Evolutionary conservation across 495 filamentous ascomycete genomes (phyloP).

Genomic region (Aspergillus ostianus): DNA sequence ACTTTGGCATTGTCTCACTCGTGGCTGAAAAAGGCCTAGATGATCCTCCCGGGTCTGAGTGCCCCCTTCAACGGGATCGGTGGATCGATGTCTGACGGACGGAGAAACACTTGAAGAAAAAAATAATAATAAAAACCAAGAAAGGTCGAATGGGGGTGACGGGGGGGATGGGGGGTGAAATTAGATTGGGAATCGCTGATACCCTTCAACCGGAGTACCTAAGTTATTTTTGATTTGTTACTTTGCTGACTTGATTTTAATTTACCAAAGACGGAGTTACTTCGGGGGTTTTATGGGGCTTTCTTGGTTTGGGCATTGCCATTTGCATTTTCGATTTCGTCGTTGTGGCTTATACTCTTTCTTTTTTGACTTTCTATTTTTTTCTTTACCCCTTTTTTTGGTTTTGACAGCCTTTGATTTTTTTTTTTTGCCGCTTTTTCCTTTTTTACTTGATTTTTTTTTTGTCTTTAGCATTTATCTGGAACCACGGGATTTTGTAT

Average conservation of each 20-base stretch:
- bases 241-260: background rate
- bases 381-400: background rate
- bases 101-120: too few species aligned
- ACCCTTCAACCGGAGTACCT: background rate
- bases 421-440: background rate
- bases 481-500: background rate
- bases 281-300: background rate
- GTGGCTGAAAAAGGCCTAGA: background rate
- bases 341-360: background rate
- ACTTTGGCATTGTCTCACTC: background rate
- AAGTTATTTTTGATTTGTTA: background rate
- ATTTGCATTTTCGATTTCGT: background rate
- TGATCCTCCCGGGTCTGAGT: background rate
- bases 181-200: background rate
- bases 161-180: background rate
- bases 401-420: background rate
- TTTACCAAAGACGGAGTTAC: background rate
- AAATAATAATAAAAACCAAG: too few species aligned
- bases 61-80: background rate
- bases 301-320: background rate
- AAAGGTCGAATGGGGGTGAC: too few species aligned
- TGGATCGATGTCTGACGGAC: background rate
- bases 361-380: background rate
- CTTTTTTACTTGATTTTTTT: background rate
- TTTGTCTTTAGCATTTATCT: background rate